phyloP scores from a whole-genome alignment of 768 basidiomycete species.

The Lentinula sp. region DNA sequence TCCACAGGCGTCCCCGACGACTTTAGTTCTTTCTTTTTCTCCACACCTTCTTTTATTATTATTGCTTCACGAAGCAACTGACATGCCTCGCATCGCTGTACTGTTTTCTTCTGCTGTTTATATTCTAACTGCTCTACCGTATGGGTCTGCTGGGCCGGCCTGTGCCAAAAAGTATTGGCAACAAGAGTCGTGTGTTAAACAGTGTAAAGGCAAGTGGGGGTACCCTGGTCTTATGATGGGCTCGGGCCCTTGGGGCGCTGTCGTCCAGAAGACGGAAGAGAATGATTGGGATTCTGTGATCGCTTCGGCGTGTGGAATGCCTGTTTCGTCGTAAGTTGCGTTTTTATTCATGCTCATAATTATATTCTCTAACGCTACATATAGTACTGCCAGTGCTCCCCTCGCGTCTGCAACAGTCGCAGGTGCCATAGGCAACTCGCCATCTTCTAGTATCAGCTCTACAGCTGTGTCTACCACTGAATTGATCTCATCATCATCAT shows the following conservation, averaged over 20 bases:
- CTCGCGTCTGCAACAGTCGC: conserved; percentile 3
- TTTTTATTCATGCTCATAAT: not conserved
- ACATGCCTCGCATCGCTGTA: conserved; percentile 31
- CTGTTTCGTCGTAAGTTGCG: conserved; percentile 11
- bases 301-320: conserved; percentile 36
- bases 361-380: not conserved
- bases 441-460: conserved; percentile 8
- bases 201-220: conserved; percentile 38
- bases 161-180: conserved; percentile 32
- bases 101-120: conserved; percentile 26
- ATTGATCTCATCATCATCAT: not conserved
- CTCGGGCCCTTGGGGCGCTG: conserved; percentile 50
- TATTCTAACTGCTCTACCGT: conserved; percentile 27
- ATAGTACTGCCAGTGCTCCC: conserved; percentile 5
- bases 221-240: conserved; percentile 45
- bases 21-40: conserved; percentile 18
- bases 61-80: not conserved
- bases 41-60: conserved; percentile 13
- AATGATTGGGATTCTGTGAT: conserved; percentile 29
- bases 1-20: not conserved
- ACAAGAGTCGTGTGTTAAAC: conserved; percentile 27
- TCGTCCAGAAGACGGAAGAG: conserved; percentile 29
- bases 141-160: conserved; percentile 38
- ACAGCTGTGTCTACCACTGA: conserved; percentile 6
- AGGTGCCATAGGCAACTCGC: conserved; percentile 1